These are phyloP conservation scores for Suillus bovinus DNA, from an alignment of 768 basidiomycete genomes.

Conservation along the genomic window DNA sequence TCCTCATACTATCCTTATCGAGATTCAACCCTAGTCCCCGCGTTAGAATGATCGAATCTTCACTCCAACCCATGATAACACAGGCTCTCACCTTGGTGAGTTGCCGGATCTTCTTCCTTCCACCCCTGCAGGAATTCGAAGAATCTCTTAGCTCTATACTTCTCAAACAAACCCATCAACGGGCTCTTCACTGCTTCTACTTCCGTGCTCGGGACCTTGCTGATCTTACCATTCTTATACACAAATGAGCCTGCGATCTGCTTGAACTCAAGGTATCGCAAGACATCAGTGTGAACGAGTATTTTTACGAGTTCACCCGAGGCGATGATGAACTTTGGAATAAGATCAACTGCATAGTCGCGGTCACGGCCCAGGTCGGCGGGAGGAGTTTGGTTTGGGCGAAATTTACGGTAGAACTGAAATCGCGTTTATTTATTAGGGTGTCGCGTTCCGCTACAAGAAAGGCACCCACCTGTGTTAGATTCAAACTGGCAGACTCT, in stretches of 20 bases:
- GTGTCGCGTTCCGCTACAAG: not conserved
- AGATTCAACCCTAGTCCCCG: conserved; percentile 70
- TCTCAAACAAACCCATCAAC: conserved; percentile 99
- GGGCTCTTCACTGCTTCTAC: conserved; percentile 95
- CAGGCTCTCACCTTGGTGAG: conserved; percentile 81
- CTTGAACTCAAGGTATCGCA: conserved; percentile 98
- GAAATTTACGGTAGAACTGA: conserved; percentile 96
- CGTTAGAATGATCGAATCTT: conserved; percentile 4
- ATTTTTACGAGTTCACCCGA: conserved; percentile 97
- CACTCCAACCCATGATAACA: not conserved
- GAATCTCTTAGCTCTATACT: conserved; percentile 97
- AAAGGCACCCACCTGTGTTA: conserved; percentile 77
- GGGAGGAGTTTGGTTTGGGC: conserved; percentile 72
- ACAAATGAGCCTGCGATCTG: conserved; percentile 99
- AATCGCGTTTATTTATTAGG: conserved; percentile 23
- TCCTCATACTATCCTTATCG: conserved; percentile 89
- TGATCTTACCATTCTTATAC: conserved; percentile 94
- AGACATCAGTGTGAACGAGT: conserved; percentile 98
- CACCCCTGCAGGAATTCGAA: conserved; percentile 95
- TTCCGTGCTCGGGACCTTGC: conserved; percentile 97
- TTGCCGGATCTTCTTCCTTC: conserved; percentile 94
- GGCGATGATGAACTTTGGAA: conserved; percentile 99
- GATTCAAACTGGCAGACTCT: conserved; percentile 93
- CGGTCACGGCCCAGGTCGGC: conserved; percentile 91
- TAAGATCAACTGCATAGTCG: conserved; percentile 96